phyloP scores from a whole-genome alignment of 2,329 filamentous ascomycete species.

The Botrytis pseudocinerea region DNA sequence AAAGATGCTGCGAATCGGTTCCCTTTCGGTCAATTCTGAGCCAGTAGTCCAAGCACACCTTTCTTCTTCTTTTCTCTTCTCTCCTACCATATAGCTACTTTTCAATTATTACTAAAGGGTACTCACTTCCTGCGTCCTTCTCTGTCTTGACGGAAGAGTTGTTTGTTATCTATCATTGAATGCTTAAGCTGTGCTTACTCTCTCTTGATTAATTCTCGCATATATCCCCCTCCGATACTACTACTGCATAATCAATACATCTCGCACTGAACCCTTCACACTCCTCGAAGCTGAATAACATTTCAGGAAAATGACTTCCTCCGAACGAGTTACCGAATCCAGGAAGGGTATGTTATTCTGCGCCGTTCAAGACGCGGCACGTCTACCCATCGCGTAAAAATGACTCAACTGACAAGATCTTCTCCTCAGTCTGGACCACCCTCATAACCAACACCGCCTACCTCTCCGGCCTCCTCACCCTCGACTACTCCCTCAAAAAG shows the following conservation, averaged over 20 bases:
- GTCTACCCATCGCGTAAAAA: background rate
- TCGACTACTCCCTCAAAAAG: slow-evolving; percentile 73
- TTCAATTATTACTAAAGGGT: background rate
- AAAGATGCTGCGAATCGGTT: background rate
- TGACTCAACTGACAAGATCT: slow-evolving; percentile 21
- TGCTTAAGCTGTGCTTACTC: background rate
- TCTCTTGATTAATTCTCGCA: background rate
- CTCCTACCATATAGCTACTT: background rate
- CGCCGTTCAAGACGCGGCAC: background rate
- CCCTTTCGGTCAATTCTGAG: too few relatives aligned
- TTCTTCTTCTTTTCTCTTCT: background rate
- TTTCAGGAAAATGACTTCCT: slow-evolving; percentile 22
- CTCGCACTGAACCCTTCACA: background rate
- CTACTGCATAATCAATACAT: background rate
- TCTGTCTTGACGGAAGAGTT: background rate
- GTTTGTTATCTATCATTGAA: background rate
- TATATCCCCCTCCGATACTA: background rate
- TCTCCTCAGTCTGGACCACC: slow-evolving; percentile 75
- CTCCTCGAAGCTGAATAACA: background rate
- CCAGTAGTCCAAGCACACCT: background rate
- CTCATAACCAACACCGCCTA: slow-evolving; percentile 84
- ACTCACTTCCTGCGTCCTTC: background rate
- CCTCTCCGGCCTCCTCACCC: slow-evolving; percentile 77
- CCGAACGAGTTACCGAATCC: slow-evolving; percentile 36
- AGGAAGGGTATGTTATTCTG: slow-evolving; percentile 33